Base-by-base conservation (phyloP, 1,284 basidiomycete species). In the Hemileia vastatrix region DNA sequence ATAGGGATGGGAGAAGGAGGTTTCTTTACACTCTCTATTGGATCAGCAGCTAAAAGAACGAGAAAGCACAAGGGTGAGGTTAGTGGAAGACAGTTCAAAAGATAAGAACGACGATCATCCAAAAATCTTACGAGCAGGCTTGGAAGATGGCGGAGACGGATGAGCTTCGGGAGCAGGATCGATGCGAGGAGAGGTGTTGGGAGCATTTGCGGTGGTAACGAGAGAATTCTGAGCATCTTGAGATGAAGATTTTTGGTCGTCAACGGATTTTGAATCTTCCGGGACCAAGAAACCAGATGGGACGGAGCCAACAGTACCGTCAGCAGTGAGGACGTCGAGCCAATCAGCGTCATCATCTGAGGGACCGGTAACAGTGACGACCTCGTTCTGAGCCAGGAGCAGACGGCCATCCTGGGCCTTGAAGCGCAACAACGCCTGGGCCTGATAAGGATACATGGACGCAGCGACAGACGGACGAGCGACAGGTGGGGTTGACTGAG, bases 341-440 rank as follows among this genome's bases (percentile, higher is more conserved):
- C 60, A 63, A 55, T 63, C 60, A 3, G 45, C 60, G 23, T 63
- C 60, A 13, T 55, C 47, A 31, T 63, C 60, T 21, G 54, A 50
- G 31, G 18, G 31, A n/a, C 43, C 60, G 3, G 53, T 63, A 40
- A 63, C 60, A 13, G 60, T 63, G 32, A 63, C 60, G n/a, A 56
- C 6, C 19, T 48, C 32, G 43, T 63, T 31, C 4, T n/a, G 45
- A 3, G 24, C 31, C 21, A 63, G 49, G 6, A 63, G 33, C 36
- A 63, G 56, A 9, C 50, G 60, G 8, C 60, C 60, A 56, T 63
- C 60, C 54, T 63, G 60, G 21, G 60, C 60, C 47, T 63, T 63
- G 60, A 63, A 63, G 31, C 60, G 49, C 60, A 63, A 55, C 53
- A 63, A 44, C 23, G 60, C 54, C 48, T 23, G 45, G 51, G 60